Base-by-base conservation (phyloP, 2,329 filamentous ascomycete species). In the Grosmannia penicillata region DNA sequence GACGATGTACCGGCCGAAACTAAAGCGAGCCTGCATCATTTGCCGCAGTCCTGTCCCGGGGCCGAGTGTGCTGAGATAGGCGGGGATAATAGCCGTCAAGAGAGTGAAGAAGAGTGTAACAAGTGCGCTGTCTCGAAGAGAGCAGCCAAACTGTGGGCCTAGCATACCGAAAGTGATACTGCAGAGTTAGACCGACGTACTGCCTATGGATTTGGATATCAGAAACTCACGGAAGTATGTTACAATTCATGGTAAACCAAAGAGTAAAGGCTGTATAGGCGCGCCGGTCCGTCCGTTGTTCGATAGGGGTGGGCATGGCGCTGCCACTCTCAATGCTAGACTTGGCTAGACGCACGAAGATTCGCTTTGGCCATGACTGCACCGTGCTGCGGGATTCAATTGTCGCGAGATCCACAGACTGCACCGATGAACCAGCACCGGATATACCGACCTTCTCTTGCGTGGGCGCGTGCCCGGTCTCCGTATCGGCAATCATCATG, bases 91-190 rank as follows among this genome's bases (percentile, higher is more conserved):
- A 0, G 67, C 67, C 1, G 67, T 68, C 21, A 77, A 46, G 15
- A 78, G 52, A 10, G 63, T 67, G 53, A 79, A 78, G 58, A 79
- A 79, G 33, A 79, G 51, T 33, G 79, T 78, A 24, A 78, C 58
- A 11, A 79, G 58, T 2, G 70, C 54, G 14, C 66, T 63, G 44
- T 76, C 68, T 32, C 72, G 61, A 15, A 80, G 57, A 36, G 62
- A 62, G 14, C 78, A 58, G 3, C 68, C 68, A 11, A 59, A 60
- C 10, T 65, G 53, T 4, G 72, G 72, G 1, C 72, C 74, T 2
- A 76, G 61, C 65, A 78, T 72, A 42, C 75, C 75, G 48, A 76
- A 77, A 1, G 72, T 71, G 41, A 79, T 69, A 26, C 44, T 47
- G 19, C 8, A 21, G 14, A 17, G 14, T 22, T 15, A 35, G 23